phyloP scores from a whole-genome alignment of 2,329 filamentous ascomycete species.

The Lachnellula willkommii region DNA sequence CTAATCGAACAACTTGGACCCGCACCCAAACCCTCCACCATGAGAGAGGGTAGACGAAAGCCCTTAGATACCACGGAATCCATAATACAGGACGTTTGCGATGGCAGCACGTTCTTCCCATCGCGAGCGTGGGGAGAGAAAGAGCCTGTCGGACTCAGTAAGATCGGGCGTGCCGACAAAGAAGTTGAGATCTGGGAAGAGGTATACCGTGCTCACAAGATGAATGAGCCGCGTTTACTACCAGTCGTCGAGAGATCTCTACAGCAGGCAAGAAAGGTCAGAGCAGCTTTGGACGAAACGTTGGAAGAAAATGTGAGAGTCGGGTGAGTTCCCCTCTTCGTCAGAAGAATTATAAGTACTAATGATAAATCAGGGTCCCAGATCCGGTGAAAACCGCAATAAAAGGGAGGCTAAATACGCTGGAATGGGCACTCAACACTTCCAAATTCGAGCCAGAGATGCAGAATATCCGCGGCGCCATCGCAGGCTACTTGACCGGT shows the following conservation, averaged over 20 bases:
- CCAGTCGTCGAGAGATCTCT: slow-evolving; percentile 10
- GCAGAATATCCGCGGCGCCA: slow-evolving; percentile 39
- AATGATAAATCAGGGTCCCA: slow-evolving; percentile 5
- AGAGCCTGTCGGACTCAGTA: slow-evolving; percentile 14
- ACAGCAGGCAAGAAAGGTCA: slow-evolving; percentile 4
- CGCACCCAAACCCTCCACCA: neutral
- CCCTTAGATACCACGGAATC: neutral
- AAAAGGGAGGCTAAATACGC: slow-evolving; percentile 29
- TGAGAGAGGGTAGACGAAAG: neutral
- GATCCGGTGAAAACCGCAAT: slow-evolving; percentile 26
- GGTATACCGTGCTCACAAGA: slow-evolving; percentile 7
- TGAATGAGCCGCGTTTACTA: slow-evolving; percentile 8
- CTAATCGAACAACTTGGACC: neutral
- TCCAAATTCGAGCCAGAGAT: slow-evolving; percentile 35
- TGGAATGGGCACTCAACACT: slow-evolving; percentile 31
- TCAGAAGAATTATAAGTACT: slow-evolving; percentile 5
- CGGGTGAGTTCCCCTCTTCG: slow-evolving; percentile 17
- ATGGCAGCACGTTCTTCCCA: slow-evolving; percentile 7
- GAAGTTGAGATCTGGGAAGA: slow-evolving; percentile 15
- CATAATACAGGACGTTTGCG: neutral
- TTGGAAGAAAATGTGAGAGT: slow-evolving; percentile 31
- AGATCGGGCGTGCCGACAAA: slow-evolving; percentile 11
- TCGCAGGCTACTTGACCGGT: slow-evolving; percentile 37
- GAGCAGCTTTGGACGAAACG: slow-evolving; percentile 28
- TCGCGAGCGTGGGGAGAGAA: slow-evolving; percentile 9